phyloP scores from a whole-genome alignment of 1,284 basidiomycete species.

The Agroathelia rolfsii region DNA sequence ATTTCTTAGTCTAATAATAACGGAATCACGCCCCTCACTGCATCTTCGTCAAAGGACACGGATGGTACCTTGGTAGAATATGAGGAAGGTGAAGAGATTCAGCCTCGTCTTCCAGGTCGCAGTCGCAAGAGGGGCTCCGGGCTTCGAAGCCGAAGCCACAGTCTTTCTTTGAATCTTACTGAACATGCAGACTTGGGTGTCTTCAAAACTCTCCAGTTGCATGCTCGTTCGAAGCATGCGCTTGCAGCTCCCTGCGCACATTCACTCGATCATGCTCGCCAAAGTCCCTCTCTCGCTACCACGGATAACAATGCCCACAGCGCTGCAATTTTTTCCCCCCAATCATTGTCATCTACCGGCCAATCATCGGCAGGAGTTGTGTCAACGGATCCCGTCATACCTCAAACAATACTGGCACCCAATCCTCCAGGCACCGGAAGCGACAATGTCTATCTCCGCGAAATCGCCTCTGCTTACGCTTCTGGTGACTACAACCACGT shows the following conservation, averaged over 20 bases:
- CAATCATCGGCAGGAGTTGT: too few relatives aligned
- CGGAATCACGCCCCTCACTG: conserved; percentile 10
- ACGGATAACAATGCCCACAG: too few relatives aligned
- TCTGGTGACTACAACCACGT: too few relatives aligned
- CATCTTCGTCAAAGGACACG: conserved; percentile 39
- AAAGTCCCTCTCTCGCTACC: conserved; percentile 26
- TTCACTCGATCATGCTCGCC: conserved; percentile 22
- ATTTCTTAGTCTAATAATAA: conserved; percentile 8
- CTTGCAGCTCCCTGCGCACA: conserved; percentile 27
- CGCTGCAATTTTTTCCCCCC: too few relatives aligned
- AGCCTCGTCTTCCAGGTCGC: conserved; percentile 23
- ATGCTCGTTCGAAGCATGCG: conserved; percentile 46
- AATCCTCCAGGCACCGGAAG: too few relatives aligned
- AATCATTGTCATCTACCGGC: too few relatives aligned
- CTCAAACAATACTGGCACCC: conserved; percentile 22
- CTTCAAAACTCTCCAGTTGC: conserved; percentile 47
- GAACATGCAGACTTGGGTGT: conserved; percentile 45
- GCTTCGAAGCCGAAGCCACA: conserved; percentile 45
- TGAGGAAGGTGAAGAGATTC: conserved; percentile 50
- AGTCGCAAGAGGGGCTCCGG: conserved; percentile 23
- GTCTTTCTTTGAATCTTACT: conserved; percentile 41
- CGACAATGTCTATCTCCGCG: too few relatives aligned
- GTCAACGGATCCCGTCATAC: conserved; percentile 23
- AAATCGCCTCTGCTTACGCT: conserved; percentile 21
- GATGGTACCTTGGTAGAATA: conserved; percentile 33